These are phyloP conservation scores for Agrocybe pediades DNA, from an alignment of 768 basidiomycete species.

Conservation along the genomic window DNA sequence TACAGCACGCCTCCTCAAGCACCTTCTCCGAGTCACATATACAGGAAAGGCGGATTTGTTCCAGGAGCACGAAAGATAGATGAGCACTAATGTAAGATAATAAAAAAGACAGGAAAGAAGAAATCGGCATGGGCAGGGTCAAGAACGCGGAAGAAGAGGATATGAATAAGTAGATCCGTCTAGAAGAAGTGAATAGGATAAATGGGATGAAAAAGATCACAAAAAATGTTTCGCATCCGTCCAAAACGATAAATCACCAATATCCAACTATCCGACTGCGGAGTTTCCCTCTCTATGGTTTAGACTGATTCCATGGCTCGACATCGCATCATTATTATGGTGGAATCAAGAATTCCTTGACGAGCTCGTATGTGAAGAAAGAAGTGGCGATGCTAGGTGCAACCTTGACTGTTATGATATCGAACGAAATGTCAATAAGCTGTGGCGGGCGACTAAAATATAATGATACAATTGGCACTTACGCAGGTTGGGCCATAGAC, in stretches of 20 bases:
- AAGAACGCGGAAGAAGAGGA: background rate
- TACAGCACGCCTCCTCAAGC: background rate
- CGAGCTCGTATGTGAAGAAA: constrained; percentile 82
- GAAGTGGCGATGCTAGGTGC: constrained; percentile 87
- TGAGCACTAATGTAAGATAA: background rate
- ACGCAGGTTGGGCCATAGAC: constrained; percentile 89
- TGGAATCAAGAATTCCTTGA: constrained; percentile 36
- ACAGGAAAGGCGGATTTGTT: background rate
- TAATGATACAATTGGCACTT: constrained; percentile 32
- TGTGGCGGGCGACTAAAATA: background rate
- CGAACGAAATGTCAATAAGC: background rate
- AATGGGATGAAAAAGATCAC: background rate
- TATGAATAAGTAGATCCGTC: background rate
- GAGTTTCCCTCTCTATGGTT: background rate
- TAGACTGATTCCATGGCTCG: background rate
- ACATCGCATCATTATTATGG: constrained; percentile 12
- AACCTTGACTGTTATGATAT: constrained; percentile 68
- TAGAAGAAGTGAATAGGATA: background rate
- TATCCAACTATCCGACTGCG: background rate
- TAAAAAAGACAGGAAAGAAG: background rate
- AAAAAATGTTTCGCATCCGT: background rate
- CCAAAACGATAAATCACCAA: background rate
- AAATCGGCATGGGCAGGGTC: too few relatives aligned
- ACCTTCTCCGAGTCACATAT: background rate
- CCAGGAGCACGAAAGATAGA: background rate